Conservation (phyloP, 345 rosid species). For the Boechera divaricarpa region DNA sequence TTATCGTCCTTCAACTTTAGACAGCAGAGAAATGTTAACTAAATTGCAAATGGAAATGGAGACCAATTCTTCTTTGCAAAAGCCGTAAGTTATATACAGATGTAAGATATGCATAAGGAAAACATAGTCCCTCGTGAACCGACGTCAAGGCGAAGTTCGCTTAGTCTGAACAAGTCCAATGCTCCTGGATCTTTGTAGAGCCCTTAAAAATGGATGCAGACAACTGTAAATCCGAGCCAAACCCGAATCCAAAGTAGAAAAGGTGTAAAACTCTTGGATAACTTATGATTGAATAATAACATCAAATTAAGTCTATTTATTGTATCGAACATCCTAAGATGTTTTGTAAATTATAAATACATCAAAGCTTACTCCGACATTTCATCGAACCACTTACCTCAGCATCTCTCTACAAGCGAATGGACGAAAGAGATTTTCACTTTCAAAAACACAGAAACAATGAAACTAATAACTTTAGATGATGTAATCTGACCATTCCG, state of each 20-base stretch:
- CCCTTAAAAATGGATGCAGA: background rate
- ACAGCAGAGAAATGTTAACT: background rate
- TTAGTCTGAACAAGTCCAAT: background rate
- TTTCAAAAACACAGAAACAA: constrained; percentile 15
- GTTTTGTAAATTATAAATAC: constrained; percentile 7
- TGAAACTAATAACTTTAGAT: constrained; percentile 29
- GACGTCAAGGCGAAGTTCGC: background rate
- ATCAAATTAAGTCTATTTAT: constrained; percentile 3
- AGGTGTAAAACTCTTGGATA: background rate
- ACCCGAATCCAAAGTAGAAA: background rate
- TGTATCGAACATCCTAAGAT: background rate
- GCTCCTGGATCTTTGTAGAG: background rate
- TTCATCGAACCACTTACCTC: background rate
- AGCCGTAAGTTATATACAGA: background rate
- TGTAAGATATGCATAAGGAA: background rate
- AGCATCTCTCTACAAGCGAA: background rate
- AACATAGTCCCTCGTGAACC: background rate
- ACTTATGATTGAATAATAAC: background rate
- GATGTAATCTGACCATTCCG: constrained; percentile 92
- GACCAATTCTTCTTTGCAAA: background rate
- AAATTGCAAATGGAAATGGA: background rate
- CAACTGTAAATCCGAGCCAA: background rate
- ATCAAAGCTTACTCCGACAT: constrained; percentile 10
- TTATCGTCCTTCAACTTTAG: background rate
- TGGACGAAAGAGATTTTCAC: background rate